Conservation (phyloP, 139 green algal genomes). For the Chlamydomonas eustigma region DNA sequence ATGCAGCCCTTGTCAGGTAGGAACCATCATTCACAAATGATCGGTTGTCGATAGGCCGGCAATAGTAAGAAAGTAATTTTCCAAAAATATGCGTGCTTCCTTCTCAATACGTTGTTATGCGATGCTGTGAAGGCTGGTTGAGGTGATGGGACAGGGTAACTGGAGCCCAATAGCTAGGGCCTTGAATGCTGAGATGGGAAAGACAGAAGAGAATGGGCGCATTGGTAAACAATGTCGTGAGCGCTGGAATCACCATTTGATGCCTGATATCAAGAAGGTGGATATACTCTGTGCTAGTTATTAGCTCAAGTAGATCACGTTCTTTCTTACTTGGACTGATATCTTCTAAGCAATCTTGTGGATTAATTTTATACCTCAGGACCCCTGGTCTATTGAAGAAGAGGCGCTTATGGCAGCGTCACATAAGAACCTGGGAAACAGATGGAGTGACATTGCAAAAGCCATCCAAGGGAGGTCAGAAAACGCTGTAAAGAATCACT, state of each 20-base stretch:
- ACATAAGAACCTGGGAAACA: background rate
- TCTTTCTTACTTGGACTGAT: too few species aligned
- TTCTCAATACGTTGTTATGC: background rate
- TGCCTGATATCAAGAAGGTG: constrained; percentile 47
- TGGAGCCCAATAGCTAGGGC: background rate
- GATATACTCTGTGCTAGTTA: too few species aligned
- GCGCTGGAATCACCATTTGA: constrained; percentile 68
- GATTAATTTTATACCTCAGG: background rate
- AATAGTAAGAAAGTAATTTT: background rate
- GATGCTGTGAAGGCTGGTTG: background rate
- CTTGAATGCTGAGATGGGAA: background rate
- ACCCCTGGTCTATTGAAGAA: background rate
- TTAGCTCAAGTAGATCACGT: too few species aligned
- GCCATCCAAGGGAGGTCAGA: background rate
- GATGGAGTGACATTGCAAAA: constrained; percentile 6
- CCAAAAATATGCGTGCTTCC: background rate
- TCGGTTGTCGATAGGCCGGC: background rate
- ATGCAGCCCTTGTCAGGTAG: background rate
- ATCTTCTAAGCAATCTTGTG: too few species aligned
- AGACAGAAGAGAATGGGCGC: constrained; percentile 29
- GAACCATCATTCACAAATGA: too few species aligned
- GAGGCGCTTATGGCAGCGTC: background rate
- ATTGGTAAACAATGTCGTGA: constrained; percentile 83
- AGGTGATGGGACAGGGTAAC: background rate
- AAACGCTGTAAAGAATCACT: constrained; percentile 10